Percentiles rank a stretch among this genome's conserved stretches.
Evolutionary conservation across 1,284 basidiomycete species (phyloP).

Genomic region (Cutaneotrichosporon curvatum): DNA sequence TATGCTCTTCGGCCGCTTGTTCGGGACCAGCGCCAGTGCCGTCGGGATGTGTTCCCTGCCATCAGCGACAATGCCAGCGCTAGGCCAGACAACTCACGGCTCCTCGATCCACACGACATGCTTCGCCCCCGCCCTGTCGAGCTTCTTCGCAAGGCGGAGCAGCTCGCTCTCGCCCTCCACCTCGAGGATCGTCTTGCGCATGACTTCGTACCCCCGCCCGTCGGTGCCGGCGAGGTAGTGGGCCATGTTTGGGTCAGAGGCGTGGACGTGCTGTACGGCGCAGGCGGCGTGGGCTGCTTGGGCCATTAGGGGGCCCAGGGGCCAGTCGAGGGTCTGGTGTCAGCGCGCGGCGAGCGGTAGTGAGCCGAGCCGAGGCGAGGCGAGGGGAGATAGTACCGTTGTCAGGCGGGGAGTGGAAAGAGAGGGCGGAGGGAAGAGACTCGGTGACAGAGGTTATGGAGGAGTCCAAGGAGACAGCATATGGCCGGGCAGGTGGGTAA

Average conservation of each 20-base stretch:
- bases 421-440: no score
- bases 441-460: no score
- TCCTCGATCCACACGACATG: constrained; percentile 51
- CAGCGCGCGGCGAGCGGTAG: not conserved
- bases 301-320: constrained; percentile 49
- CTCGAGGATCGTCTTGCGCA: constrained; percentile 42
- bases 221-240: constrained; percentile 35
- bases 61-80: constrained; percentile 1
- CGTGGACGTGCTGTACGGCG: constrained; percentile 39
- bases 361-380: not conserved
- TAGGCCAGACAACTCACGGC: constrained; percentile 35
- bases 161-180: constrained; percentile 38
- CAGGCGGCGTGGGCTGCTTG: constrained; percentile 50
- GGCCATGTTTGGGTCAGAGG: constrained; percentile 31
- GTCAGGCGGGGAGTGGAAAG: no score
- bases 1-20: constrained; percentile 47
- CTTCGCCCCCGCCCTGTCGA: constrained; percentile 30
- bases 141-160: constrained; percentile 26
- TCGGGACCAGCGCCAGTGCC: constrained; percentile 49
- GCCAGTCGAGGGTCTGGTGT: constrained; percentile 43
- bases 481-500: not conserved
- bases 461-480: no score
- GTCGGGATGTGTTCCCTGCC: constrained; percentile 47
- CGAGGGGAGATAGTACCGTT: not conserved
- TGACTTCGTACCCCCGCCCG: constrained; percentile 32